Evolutionary conservation across 2,329 filamentous ascomycete genomes (phyloP).

Genomic region (Davidsoniella neocaledoniae): DNA sequence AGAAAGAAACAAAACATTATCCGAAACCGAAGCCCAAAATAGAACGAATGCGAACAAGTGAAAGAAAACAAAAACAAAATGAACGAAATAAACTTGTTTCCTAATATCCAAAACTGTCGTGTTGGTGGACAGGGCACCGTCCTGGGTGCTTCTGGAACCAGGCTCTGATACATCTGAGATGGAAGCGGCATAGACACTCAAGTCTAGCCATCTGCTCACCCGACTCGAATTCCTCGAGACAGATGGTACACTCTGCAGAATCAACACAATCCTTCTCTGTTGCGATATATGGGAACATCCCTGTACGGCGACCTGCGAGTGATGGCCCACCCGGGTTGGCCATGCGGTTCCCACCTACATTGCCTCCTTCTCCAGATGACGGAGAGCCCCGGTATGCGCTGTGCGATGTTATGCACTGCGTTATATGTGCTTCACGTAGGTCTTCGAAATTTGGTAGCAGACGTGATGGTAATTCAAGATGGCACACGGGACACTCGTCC

Average conservation of each 20-base stretch:
- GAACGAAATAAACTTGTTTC: neutral
- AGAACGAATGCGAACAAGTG: neutral
- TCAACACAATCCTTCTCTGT: slow-evolving; percentile 55
- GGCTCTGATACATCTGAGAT: slow-evolving; percentile 39
- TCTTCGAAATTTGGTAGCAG: slow-evolving; percentile 35
- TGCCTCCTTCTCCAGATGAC: neutral
- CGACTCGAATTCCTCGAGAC: slow-evolving; percentile 47
- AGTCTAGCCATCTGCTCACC: slow-evolving; percentile 47
- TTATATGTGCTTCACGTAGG: slow-evolving; percentile 41
- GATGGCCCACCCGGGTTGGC: slow-evolving; percentile 12
- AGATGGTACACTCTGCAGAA: slow-evolving; percentile 51
- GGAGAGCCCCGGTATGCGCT: slow-evolving; percentile 25
- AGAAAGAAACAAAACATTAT: neutral
- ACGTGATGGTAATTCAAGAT: slow-evolving; percentile 48
- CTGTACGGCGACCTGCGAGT: slow-evolving; percentile 30
- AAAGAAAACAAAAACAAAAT: neutral
- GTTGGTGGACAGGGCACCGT: slow-evolving; percentile 48
- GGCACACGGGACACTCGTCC: slow-evolving; percentile 66
- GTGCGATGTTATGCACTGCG: slow-evolving; percentile 37
- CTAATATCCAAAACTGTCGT: slow-evolving; percentile 39
- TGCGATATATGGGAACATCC: slow-evolving; percentile 46
- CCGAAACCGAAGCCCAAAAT: neutral
- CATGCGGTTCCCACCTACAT: neutral
- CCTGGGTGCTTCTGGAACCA: slow-evolving; percentile 49
- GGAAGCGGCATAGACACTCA: slow-evolving; percentile 50